Conservation (phyloP, 306 rosid species). For the Cucurbita maxima region DNA sequence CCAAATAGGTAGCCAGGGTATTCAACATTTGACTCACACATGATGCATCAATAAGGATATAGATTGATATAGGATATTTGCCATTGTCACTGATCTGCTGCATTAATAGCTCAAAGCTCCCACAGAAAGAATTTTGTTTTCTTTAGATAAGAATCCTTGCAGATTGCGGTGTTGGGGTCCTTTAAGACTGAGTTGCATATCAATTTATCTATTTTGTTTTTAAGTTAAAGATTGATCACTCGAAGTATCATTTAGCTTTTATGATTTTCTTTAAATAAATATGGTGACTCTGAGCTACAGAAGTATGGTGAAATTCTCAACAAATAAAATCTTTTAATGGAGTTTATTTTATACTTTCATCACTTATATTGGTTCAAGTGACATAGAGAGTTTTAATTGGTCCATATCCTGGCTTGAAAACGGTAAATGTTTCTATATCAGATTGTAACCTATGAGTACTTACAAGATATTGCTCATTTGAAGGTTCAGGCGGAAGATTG, state of each 20-base stretch:
- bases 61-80: background rate
- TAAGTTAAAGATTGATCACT: no score
- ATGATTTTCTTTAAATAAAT: background rate
- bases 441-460: background rate
- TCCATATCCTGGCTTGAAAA: background rate
- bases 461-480: background rate
- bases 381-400: background rate
- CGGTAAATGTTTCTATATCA: background rate
- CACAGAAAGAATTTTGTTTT: no score
- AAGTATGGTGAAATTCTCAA: background rate
- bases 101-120: no score
- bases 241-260: background rate
- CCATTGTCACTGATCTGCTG: no score
- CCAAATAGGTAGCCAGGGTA: no score
- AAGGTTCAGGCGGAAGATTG: background rate
- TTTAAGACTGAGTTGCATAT: no score
- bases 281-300: background rate
- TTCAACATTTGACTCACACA: no score
- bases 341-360: background rate
- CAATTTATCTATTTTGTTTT: no score
- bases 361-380: background rate
- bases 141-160: no score
- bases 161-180: no score
- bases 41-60: no score
- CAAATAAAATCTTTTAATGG: background rate